Evolutionary conservation across 78 protist genomes (phyloP), one percentile per base, ranked within the genome.

Genomic region (Creolimax fragrantissima): DNA sequence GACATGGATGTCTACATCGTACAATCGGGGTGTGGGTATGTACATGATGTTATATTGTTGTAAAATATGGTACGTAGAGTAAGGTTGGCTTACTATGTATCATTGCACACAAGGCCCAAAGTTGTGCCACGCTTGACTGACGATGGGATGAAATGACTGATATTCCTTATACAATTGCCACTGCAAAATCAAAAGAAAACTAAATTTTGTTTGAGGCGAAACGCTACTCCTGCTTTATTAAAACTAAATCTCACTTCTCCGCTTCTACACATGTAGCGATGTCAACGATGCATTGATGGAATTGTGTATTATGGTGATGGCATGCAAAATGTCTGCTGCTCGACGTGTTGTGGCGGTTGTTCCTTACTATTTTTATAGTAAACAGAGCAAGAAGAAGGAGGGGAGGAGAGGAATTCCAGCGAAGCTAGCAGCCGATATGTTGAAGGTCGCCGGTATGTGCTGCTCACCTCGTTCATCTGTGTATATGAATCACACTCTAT

Each of bases 321-420:
- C 96, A 24, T 90, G 94, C 66, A 37, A 47, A 43, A 92, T 93
- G 3, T 95, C 98, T 5, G 93, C 96, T 0, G 96, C 95, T 4
- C 2, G 43, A 86, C 85, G 95, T 36, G 92, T 96, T 39, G 94
- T 95, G 2, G 97, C 97, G 32, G 96, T 96, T 43, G 81, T 97
- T 5, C 98, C 98, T 3, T 96, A 95, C 93, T 94, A 84, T 41
- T 96, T 91, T 5, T 96, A 96, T 88, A 86, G 97, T 11, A 86
- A 86, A 41, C 97, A 97, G 85, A 96, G 95, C 92, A 90, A 96
- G n/a, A 97, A 97, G 94, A 74, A 42, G 44, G 42, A 89, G 45
- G 42, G 95, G 2, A 95, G 98, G 43, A 95, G 95, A 3, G 96
- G 97, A 17, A 97, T 97, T 89, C 92, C 97, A 11, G 98, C 98